phyloP scores from a whole-genome alignment of 305 asterid species.

The Fraxinus dipetala region DNA sequence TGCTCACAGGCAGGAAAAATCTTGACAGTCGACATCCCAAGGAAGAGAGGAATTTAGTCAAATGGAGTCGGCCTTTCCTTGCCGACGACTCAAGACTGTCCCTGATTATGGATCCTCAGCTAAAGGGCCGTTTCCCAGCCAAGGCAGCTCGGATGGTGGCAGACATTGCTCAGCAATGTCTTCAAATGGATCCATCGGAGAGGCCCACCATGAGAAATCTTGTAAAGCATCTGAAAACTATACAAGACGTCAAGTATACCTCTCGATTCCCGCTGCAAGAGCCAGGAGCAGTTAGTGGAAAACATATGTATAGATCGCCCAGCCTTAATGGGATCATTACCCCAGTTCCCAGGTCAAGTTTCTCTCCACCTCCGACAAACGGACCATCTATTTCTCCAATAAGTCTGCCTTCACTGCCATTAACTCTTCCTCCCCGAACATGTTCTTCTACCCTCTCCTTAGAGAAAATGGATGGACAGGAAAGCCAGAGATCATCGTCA shows the following conservation, averaged over 20 bases:
- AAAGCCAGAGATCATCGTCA: slow-evolving; percentile 59
- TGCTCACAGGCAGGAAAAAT: slow-evolving; percentile 90
- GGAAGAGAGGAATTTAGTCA: slow-evolving; percentile 88
- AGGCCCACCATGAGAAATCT: slow-evolving; percentile 96
- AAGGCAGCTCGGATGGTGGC: slow-evolving; percentile 88
- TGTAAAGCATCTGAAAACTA: slow-evolving; percentile 68
- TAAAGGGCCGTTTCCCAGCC: slow-evolving; percentile 85
- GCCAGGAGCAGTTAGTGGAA: slow-evolving; percentile 65
- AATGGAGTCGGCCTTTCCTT: slow-evolving; percentile 88
- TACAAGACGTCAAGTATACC: slow-evolving; percentile 86
- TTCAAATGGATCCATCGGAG: slow-evolving; percentile 83
- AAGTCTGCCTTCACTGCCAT: slow-evolving; percentile 39
- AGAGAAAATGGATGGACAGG: slow-evolving; percentile 62
- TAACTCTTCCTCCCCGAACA: slow-evolving; percentile 61
- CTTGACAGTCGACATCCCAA: slow-evolving; percentile 72
- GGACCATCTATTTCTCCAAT: slow-evolving; percentile 42
- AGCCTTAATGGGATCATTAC: slow-evolving; percentile 73
- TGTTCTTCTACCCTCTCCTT: slow-evolving; percentile 50
- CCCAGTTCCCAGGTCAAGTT: slow-evolving; percentile 46
- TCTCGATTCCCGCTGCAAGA: slow-evolving; percentile 90
- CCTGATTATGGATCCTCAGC: slow-evolving; percentile 90
- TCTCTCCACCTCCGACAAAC: slow-evolving; percentile 53
- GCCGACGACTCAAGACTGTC: slow-evolving; percentile 83
- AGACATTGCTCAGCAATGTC: slow-evolving; percentile 82
- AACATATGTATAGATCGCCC: slow-evolving; percentile 74